Evolutionary conservation across 331 rosid genomes (phyloP).

Genomic region (Malus hybrid): DNA sequence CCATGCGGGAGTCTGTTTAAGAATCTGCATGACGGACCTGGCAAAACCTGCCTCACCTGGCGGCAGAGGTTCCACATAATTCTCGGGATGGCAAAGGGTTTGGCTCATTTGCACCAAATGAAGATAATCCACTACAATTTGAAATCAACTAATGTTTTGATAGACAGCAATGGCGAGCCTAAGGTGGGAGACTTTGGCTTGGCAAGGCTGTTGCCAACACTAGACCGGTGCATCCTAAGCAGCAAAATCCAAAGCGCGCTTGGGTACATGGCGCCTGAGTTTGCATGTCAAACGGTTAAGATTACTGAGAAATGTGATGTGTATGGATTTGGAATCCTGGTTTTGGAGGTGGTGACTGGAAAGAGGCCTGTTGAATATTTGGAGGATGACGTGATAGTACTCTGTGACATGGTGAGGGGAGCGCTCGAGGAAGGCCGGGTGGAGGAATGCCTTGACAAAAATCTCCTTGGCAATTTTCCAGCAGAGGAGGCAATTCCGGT

Average conservation of each 20-base stretch:
- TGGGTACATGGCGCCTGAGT: slow-evolving; percentile 97
- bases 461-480: slow-evolving; percentile 53
- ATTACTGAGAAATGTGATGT: slow-evolving; percentile 90
- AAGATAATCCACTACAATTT: slow-evolving; percentile 77
- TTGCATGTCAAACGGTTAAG: slow-evolving; percentile 87
- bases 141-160: slow-evolving; percentile 72
- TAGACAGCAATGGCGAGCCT: slow-evolving; percentile 69
- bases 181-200: slow-evolving; percentile 75
- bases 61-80: slow-evolving; percentile 69
- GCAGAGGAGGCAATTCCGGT: slow-evolving; percentile 93
- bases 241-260: slow-evolving; percentile 93
- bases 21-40: slow-evolving; percentile 49
- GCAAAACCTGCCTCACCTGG: slow-evolving; percentile 51
- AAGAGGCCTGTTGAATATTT: slow-evolving; percentile 83
- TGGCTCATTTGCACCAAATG: slow-evolving; percentile 69
- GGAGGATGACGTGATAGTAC: slow-evolving; percentile 96
- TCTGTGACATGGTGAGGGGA: slow-evolving; percentile 87
- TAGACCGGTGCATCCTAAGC: slow-evolving; percentile 86
- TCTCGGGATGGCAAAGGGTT: slow-evolving; percentile 89
- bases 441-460: slow-evolving; percentile 68
- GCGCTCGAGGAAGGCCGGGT: slow-evolving; percentile 79
- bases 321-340: slow-evolving; percentile 75
- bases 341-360: slow-evolving; percentile 84
- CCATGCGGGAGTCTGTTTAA: slow-evolving; percentile 71
- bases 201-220: slow-evolving; percentile 79